Percentiles rank a stretch among this genome's conserved stretches.
phyloP scores from a whole-genome alignment of 1,284 basidiomycete genomes.

The Singerocomus inundabilis region DNA sequence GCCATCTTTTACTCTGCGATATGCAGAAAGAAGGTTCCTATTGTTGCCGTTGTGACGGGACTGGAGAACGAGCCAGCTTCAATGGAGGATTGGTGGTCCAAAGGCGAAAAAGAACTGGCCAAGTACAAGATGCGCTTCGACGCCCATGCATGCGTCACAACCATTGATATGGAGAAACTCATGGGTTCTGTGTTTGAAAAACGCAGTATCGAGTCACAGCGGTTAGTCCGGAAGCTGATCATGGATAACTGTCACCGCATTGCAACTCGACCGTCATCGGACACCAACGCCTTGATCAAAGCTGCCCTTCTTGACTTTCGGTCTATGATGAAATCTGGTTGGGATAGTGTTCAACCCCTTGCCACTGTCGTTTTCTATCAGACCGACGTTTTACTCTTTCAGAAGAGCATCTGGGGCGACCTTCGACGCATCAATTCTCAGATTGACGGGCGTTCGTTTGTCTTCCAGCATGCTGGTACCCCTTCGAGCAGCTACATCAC shows the following conservation, averaged over 20 bases:
- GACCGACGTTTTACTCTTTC: conserved; percentile 19
- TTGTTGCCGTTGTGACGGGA: conserved; percentile 33
- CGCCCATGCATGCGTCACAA: conserved; percentile 34
- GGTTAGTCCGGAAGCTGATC: conserved; percentile 21
- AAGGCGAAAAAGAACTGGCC: conserved; percentile 26
- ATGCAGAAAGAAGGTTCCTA: conserved; percentile 31
- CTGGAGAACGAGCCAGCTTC: conserved; percentile 31
- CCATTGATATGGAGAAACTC: conserved; percentile 24
- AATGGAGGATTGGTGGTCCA: conserved; percentile 37
- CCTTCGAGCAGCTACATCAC: conserved; percentile 15
- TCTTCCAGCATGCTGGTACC: conserved; percentile 24
- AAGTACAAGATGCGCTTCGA: conserved; percentile 30
- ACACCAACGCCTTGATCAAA: conserved; percentile 26
- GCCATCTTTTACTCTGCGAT: conserved; percentile 30
- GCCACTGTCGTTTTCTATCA: conserved; percentile 24
- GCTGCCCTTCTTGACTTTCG: conserved; percentile 27
- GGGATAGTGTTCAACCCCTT: conserved; percentile 23
- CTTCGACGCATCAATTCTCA: conserved; percentile 20
- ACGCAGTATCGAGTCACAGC: conserved; percentile 20
- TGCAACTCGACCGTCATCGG: conserved; percentile 12
- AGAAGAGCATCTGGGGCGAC: conserved; percentile 20
- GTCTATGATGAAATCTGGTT: conserved; percentile 26
- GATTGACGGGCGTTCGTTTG: conserved; percentile 27
- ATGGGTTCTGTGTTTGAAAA: conserved; percentile 18
- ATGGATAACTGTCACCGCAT: conserved; percentile 18